A percentile compares a stretch with the other conserved stretches of the same genome.
These are phyloP conservation scores for Colletotrichum orbiculare DNA, from an alignment of 2,329 filamentous ascomycete species.

Conservation along the genomic window DNA sequence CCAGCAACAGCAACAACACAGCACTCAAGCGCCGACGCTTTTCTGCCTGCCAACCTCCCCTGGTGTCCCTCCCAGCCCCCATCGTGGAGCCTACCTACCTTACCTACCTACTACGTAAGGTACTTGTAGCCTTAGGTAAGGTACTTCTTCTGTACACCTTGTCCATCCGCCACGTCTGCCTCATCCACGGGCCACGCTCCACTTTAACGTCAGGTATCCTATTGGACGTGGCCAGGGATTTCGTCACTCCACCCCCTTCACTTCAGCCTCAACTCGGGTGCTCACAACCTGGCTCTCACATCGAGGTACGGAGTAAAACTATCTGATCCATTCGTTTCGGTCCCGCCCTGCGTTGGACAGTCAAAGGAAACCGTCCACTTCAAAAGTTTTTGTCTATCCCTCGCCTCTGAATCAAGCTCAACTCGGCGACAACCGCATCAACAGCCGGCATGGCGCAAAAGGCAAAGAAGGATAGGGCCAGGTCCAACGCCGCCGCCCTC, in stretches of 20 bases:
- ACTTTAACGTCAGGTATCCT: conserved; percentile 3
- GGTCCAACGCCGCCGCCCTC: conserved; percentile 80
- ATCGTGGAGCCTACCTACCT: not conserved
- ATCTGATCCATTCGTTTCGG: conserved; percentile 5
- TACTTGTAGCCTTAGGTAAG: not conserved
- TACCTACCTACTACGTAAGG: no score
- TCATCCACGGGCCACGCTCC: conserved; percentile 2
- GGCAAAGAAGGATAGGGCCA: conserved; percentile 75
- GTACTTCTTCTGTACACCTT: not conserved
- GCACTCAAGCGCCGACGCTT: conserved; percentile 26
- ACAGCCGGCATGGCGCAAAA: conserved; percentile 66
- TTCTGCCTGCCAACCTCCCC: conserved; percentile 16
- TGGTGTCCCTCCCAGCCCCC: conserved; percentile 23
- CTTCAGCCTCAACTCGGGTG: conserved; percentile 25
- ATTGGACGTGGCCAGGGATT: conserved; percentile 20
- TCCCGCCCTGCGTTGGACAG: not conserved
- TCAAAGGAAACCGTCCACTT: not conserved
- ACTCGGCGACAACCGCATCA: not conserved
- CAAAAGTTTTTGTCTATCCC: no score
- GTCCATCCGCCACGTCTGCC: conserved; percentile 16
- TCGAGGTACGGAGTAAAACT: not conserved
- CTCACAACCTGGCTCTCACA: conserved; percentile 22
- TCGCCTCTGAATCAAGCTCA: not conserved
- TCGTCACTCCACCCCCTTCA: conserved; percentile 10
- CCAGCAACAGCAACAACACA: conserved; percentile 34